phyloP scores from a whole-genome alignment of 2,329 filamentous ascomycete species.

The Sporothrix pseudoabietina region DNA sequence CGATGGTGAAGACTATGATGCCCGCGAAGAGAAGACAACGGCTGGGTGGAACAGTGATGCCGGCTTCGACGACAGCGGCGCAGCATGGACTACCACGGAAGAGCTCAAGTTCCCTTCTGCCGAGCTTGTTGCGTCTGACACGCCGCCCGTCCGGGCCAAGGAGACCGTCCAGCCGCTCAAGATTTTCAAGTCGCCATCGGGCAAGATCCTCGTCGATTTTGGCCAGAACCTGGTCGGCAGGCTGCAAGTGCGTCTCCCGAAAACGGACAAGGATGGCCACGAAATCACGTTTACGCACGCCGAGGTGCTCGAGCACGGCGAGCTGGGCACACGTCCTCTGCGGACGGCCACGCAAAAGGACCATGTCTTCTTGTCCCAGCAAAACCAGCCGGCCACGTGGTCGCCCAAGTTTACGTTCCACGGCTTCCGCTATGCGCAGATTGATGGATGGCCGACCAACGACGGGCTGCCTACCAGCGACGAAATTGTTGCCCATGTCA shows the following conservation, averaged over 20 bases:
- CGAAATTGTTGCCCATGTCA: not conserved
- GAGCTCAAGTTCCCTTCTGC: slow-evolving; percentile 35
- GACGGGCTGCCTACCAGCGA: not conserved
- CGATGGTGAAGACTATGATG: slow-evolving; percentile 56
- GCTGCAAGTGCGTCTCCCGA: slow-evolving; percentile 40
- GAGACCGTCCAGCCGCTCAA: slow-evolving; percentile 39
- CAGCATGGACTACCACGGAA: not conserved
- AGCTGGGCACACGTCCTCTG: slow-evolving; percentile 48
- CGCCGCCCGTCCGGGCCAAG: slow-evolving; percentile 35
- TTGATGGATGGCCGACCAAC: slow-evolving; percentile 23
- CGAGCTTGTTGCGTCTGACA: slow-evolving; percentile 38
- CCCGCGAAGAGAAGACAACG: not conserved
- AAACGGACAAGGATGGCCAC: slow-evolving; percentile 29
- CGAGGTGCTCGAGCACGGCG: slow-evolving; percentile 56
- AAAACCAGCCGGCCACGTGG: not conserved
- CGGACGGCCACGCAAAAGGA: slow-evolving; percentile 44
- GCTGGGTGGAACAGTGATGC: slow-evolving; percentile 35
- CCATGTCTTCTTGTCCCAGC: not conserved
- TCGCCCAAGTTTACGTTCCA: slow-evolving; percentile 51
- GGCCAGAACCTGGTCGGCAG: slow-evolving; percentile 61
- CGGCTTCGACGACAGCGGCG: slow-evolving; percentile 17
- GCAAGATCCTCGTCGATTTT: slow-evolving; percentile 57
- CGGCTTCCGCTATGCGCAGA: slow-evolving; percentile 51
- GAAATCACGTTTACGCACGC: slow-evolving; percentile 52
- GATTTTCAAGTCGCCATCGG: slow-evolving; percentile 43